Percentiles rank a stretch among this genome's conserved stretches.
These are phyloP conservation scores for Flaveria ramosissima DNA, from an alignment of 129 eudicot genomes.

Conservation along the genomic window DNA sequence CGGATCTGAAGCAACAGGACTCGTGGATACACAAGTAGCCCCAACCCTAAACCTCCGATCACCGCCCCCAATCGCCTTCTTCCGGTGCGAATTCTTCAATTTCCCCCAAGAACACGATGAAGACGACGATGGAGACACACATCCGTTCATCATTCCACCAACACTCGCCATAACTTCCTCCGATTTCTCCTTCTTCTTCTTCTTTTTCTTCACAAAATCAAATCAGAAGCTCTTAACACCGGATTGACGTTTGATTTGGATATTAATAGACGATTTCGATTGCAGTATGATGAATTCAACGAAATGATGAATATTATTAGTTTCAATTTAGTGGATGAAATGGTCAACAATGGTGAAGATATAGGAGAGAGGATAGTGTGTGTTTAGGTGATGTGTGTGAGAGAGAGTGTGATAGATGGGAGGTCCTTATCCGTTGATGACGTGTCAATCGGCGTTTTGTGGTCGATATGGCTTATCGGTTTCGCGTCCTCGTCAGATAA, in stretches of 20 bases:
- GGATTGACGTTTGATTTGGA: neutral
- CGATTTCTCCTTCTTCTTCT: no score
- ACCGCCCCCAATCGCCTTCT: constrained; percentile 11
- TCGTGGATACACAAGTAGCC: constrained; percentile 41
- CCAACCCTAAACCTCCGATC: constrained; percentile 33
- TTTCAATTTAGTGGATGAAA: no score
- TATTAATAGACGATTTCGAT: no score
- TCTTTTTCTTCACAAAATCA: neutral
- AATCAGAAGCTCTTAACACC: neutral
- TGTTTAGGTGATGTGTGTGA: constrained; percentile 37
- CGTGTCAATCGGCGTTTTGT: constrained; percentile 36
- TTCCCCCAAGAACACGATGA: constrained; percentile 31
- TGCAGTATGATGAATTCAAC: no score
- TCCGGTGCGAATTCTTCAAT: constrained; percentile 34
- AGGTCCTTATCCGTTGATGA: constrained; percentile 48
- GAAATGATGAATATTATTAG: no score
- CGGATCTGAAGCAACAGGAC: constrained; percentile 23
- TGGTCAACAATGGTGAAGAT: no score
- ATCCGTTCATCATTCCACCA: constrained; percentile 39
- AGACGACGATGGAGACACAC: constrained; percentile 32
- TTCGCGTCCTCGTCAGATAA: constrained; percentile 32
- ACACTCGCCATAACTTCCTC: constrained; percentile 45
- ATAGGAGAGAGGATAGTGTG: neutral
- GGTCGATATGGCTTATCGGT: constrained; percentile 18
- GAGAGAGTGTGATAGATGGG: neutral